Evolutionary conservation across 2,329 filamentous ascomycete genomes (phyloP).

Genomic region (Fusarium albidum): DNA sequence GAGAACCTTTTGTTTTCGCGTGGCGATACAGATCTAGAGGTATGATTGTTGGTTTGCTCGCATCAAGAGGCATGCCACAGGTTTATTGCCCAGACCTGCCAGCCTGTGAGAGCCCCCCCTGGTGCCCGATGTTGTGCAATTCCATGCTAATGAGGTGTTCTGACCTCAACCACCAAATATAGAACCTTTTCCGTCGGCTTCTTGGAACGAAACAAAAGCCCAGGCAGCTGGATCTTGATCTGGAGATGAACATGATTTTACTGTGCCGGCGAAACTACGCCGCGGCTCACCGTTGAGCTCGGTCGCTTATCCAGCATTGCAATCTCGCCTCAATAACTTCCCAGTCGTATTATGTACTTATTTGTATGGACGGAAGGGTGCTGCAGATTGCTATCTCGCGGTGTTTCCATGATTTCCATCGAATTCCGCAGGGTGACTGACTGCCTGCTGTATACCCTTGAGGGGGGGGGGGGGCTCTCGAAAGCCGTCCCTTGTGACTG

Average conservation of each 20-base stretch:
- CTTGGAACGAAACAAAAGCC: constrained; percentile 5
- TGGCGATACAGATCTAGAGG: constrained; percentile 2
- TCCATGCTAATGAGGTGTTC: no score
- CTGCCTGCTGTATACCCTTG: not conserved
- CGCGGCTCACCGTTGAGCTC: constrained; percentile 24
- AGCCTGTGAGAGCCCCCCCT: no score
- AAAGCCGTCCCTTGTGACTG: constrained; percentile 7
- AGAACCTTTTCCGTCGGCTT: constrained; percentile 1
- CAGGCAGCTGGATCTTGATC: not conserved
- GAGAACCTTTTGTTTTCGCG: constrained; percentile 15
- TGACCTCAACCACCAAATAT: not conserved
- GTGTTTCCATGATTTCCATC: constrained; percentile 1
- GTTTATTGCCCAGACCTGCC: no score
- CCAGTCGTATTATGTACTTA: constrained; percentile 5
- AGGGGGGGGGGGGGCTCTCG: constrained; percentile 9
- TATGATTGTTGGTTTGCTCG: no score
- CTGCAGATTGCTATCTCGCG: constrained; percentile 4
- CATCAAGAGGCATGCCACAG: no score
- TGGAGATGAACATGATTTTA: not conserved
- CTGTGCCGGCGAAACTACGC: constrained; percentile 6
- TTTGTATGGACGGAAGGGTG: constrained; percentile 5
- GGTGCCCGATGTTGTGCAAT: no score
- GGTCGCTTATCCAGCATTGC: constrained; percentile 15
- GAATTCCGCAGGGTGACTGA: not conserved
- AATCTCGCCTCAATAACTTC: constrained; percentile 28